Conservation (phyloP, 345 rosid species). For the Camelina sativa region DNA sequence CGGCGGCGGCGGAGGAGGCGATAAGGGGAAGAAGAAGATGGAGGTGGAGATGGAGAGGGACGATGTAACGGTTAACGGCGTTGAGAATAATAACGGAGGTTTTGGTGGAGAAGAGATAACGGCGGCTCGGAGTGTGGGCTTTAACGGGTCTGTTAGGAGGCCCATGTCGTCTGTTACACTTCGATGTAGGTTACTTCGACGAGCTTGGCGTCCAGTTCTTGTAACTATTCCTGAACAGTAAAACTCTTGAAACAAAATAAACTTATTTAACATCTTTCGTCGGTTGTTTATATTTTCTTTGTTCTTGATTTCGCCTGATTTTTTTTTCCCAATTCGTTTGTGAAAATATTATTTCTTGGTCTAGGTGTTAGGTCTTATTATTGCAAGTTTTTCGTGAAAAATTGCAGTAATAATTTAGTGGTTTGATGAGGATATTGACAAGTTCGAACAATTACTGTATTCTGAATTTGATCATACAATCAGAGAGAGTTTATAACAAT, state of each 20-base stretch:
- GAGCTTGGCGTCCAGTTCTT: slow-evolving; percentile 89
- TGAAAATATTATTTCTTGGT: too few species aligned
- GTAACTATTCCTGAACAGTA: slow-evolving; percentile 79
- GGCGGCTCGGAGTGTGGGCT: slow-evolving; percentile 48
- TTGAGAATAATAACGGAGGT: slow-evolving; percentile 27
- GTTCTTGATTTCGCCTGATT: neutral
- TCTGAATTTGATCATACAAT: too few species aligned
- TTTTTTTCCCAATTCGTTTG: neutral
- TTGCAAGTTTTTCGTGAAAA: too few species aligned
- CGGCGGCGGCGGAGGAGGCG: slow-evolving; percentile 10
- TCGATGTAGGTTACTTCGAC: slow-evolving; percentile 68
- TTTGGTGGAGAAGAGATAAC: slow-evolving; percentile 36
- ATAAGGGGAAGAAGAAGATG: slow-evolving; percentile 29
- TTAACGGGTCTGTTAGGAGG: slow-evolving; percentile 56
- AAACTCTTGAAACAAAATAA: slow-evolving; percentile 19
- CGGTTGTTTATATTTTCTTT: neutral
- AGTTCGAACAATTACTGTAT: too few species aligned
- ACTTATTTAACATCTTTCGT: neutral
- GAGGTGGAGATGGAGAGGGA: slow-evolving; percentile 44
- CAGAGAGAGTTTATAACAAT: too few species aligned
- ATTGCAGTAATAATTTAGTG: too few species aligned
- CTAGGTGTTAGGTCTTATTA: too few species aligned
- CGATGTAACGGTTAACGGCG: slow-evolving; percentile 40
- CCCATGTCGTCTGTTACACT: slow-evolving; percentile 43
- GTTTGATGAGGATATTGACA: too few species aligned